Conservation (phyloP, 495 filamentous ascomycete species). For the Talaromyces wortmannii region DNA sequence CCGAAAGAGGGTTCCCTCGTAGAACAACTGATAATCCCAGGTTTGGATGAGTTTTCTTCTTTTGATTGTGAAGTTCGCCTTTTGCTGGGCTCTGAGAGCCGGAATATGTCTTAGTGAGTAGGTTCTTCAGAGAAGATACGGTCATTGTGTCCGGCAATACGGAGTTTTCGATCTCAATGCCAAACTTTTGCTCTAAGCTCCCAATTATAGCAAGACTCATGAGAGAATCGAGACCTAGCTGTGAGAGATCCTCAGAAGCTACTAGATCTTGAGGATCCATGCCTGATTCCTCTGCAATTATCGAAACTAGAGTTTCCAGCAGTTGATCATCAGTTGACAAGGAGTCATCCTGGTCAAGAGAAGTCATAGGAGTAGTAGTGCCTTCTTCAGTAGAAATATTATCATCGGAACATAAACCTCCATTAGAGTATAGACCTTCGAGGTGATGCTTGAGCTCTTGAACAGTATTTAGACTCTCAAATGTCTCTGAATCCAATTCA, state of each 20-base stretch:
- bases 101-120: not conserved
- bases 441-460: slow-evolving; percentile 30
- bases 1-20: slow-evolving; percentile 23
- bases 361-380: not conserved
- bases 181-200: slow-evolving; percentile 26
- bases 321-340: not conserved
- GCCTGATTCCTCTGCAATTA: slow-evolving; percentile 40
- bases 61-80: slow-evolving; percentile 34
- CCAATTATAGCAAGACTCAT: slow-evolving; percentile 32
- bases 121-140: not conserved
- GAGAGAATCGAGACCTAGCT: slow-evolving; percentile 44
- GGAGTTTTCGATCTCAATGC: slow-evolving; percentile 15
- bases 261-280: slow-evolving; percentile 29
- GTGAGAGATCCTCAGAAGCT: slow-evolving; percentile 23
- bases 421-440: not conserved
- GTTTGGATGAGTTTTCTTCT: slow-evolving; percentile 19
- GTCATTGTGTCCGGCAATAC: not conserved
- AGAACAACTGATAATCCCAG: not conserved
- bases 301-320: slow-evolving; percentile 59
- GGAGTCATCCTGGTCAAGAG: not conserved
- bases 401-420: not conserved
- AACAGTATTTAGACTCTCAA: slow-evolving; percentile 33
- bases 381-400: not conserved
- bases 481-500: slow-evolving; percentile 15
- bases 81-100: slow-evolving; percentile 16